Evolutionary conservation across 768 basidiomycete species (phyloP).

Genomic region (Tricholoma matsutake): DNA sequence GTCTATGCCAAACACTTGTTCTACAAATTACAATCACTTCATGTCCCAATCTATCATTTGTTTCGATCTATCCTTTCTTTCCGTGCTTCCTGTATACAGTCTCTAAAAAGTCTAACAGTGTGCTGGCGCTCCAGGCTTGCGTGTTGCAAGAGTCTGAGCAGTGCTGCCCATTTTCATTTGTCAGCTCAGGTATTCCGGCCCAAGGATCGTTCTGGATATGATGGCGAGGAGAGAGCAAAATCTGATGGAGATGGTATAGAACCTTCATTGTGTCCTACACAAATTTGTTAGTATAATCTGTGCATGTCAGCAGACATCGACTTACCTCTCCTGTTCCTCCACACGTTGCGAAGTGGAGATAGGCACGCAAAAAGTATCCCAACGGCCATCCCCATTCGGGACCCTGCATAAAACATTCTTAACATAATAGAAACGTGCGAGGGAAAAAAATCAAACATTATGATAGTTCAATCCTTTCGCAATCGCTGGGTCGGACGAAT

Average conservation of each 20-base stretch:
- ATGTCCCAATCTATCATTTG: too few species aligned
- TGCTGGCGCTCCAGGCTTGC: conserved; percentile 96
- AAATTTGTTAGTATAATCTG: conserved; percentile 5
- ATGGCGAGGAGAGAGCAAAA: conserved; percentile 64
- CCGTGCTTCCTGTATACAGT: conserved; percentile 49
- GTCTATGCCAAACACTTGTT: neutral
- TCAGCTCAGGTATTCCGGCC: conserved; percentile 92
- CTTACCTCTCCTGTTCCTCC: conserved; percentile 67
- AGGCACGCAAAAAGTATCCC: conserved; percentile 94
- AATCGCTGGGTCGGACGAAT: conserved; percentile 74
- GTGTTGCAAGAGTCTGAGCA: conserved; percentile 90
- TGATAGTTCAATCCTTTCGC: conserved; percentile 97
- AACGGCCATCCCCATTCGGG: conserved; percentile 96
- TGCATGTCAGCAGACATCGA: conserved; percentile 6
- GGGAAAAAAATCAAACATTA: conserved; percentile 48
- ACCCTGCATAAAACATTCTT: conserved; percentile 47
- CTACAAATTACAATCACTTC: neutral
- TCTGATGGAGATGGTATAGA: conserved; percentile 74
- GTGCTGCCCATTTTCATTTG: conserved; percentile 78
- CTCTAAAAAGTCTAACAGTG: conserved; percentile 85
- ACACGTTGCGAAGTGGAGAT: conserved; percentile 79
- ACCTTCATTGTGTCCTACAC: conserved; percentile 65
- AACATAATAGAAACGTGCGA: neutral
- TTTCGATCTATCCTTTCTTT: neutral
- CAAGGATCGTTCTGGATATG: conserved; percentile 83